Evolutionary conservation across 768 basidiomycete genomes (phyloP), one percentile per base, ranked within the genome.

Genomic region (Collybia sordida): DNA sequence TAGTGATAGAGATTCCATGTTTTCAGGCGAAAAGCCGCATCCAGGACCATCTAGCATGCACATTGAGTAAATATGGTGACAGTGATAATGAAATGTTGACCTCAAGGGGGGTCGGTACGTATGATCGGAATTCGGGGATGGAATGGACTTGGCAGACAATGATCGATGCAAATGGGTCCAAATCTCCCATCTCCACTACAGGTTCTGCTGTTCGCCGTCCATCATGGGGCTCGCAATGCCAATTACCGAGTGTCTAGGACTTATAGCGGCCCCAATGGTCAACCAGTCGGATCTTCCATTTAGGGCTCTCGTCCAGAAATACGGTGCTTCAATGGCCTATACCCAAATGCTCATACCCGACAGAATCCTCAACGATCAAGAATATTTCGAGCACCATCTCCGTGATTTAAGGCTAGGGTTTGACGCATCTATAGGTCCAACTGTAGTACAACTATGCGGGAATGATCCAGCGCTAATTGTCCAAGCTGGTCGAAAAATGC

Each of bases 221-320:
- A n/a, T n/a, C 50, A 42, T 42, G 34, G 38, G 15, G 22, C 6
- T 24, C 25, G 23, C 42, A 31, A 40, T 21, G 8, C 60, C 65
- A 57, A 41, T 59, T 24, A 38, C 24, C 12, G 54, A 49, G 8
- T 19, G 72, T 50, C 58, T 79, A 23, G 64, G 64, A 19, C 73
- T 66, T 49, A 76, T 88, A 46, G 74, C 84, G 6, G 87, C 88
- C 6, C 88, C 87, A 2, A 90, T 90, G 88, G 79, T 91, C 50
- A 83, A 87, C 51, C 88, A 90, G 60, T 88, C 86, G 22, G 89
- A 92, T 56, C 73, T 86, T 0, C 85, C 89, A 1, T 91, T 90
- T 58, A 77, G 89, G 27, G 55, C 79, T 11, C 75, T 90, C 45
- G 78, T 79, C 3, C 74, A 79, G 47, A 71, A 69, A 51, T 76